These are phyloP conservation scores for Stygiomarasmius scandens DNA, from an alignment of 1,284 basidiomycete genomes.

Conservation along the genomic window DNA sequence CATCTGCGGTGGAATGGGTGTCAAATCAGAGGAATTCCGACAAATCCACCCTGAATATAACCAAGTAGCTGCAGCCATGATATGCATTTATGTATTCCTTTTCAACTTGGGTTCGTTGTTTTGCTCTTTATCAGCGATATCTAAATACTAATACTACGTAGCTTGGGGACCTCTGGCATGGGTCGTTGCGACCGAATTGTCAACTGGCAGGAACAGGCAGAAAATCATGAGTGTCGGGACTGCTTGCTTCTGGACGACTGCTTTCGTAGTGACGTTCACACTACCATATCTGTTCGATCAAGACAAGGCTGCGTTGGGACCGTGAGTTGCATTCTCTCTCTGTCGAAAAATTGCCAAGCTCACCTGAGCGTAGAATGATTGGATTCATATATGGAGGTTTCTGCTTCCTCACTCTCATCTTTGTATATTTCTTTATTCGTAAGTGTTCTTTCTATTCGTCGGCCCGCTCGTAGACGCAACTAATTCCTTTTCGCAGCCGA, in stretches of 20 bases:
- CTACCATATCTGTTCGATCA: slow-evolving; percentile 16
- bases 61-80: slow-evolving; percentile 9
- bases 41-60: slow-evolving; percentile 3
- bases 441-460: neutral
- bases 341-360: neutral
- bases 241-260: slow-evolving; percentile 14
- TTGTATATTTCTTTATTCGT: slow-evolving; percentile 14
- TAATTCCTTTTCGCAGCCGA: slow-evolving; percentile 2
- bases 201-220: slow-evolving; percentile 11
- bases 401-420: slow-evolving; percentile 9
- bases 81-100: slow-evolving; percentile 11
- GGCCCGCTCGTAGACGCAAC: too few species aligned
- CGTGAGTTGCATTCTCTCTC: neutral
- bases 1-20: slow-evolving; percentile 6
- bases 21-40: neutral
- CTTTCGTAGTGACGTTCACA: slow-evolving; percentile 17
- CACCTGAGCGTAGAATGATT: slow-evolving; percentile 2
- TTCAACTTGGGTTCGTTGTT: neutral
- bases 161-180: slow-evolving; percentile 16
- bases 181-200: slow-evolving; percentile 16
- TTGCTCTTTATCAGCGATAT: too few species aligned
- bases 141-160: slow-evolving; percentile 6
- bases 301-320: neutral
- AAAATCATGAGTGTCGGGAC: slow-evolving; percentile 17
- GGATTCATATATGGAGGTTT: slow-evolving; percentile 13